These are phyloP conservation scores for Diplodia corticola DNA, from an alignment of 2,329 filamentous ascomycete species.

Conservation along the genomic window DNA sequence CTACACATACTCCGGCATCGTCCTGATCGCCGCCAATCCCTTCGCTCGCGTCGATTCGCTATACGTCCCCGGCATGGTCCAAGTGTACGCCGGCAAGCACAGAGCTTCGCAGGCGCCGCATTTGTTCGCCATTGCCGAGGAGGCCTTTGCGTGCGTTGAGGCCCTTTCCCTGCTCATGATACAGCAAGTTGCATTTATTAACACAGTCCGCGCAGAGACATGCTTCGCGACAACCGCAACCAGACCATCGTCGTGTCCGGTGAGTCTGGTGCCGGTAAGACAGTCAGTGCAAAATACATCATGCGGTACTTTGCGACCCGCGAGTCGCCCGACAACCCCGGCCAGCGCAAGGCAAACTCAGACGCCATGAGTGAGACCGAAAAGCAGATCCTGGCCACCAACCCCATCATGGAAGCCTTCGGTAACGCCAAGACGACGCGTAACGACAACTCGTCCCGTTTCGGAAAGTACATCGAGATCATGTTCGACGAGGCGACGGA, in stretches of 20 bases:
- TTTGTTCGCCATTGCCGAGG: constrained; percentile 97
- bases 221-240: constrained; percentile 93
- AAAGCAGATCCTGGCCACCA: constrained; percentile 96
- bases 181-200: not conserved
- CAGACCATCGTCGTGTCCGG: constrained; percentile 99
- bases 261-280: constrained; percentile 98
- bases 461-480: constrained; percentile 99
- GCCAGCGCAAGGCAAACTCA: constrained; percentile 71
- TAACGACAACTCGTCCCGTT: constrained; percentile 98
- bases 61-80: constrained; percentile 99
- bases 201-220: constrained; percentile 65
- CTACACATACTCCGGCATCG: constrained; percentile 98
- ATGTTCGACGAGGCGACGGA: constrained; percentile 96
- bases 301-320: constrained; percentile 99
- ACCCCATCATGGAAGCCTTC: constrained; percentile 99
- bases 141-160: constrained; percentile 83
- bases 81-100: constrained; percentile 97
- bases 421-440: constrained; percentile 99
- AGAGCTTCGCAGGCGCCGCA: constrained; percentile 95
- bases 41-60: constrained; percentile 97
- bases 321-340: constrained; percentile 86
- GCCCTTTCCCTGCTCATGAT: not conserved
- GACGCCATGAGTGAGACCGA: constrained; percentile 96
- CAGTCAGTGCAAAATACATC: constrained; percentile 98
- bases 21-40: constrained; percentile 96